Percentiles rank a stretch among this genome's conserved stretches.
Evolutionary conservation across 192 early-diverging fungal species (phyloP).

Genomic region (Gaertneriomyces semiglobifer): DNA sequence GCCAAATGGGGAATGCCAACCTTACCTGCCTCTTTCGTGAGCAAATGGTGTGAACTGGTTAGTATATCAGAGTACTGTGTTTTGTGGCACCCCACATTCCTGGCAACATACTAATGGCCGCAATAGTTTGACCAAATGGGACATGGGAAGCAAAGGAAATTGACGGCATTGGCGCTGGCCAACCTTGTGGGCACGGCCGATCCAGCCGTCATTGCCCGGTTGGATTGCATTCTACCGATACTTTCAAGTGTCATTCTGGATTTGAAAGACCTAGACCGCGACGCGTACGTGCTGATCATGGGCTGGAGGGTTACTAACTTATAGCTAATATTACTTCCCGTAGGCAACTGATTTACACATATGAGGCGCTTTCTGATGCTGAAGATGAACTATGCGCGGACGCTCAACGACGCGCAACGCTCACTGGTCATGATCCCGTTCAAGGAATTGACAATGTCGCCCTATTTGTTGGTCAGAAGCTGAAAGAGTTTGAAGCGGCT

Average conservation of each 20-base stretch:
- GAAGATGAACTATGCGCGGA: conserved; percentile 50
- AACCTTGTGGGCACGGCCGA: conserved; percentile 50
- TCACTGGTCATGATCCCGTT: conserved; percentile 25
- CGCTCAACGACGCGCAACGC: conserved; percentile 22
- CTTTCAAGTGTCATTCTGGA: conserved; percentile 65
- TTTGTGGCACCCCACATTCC: neutral
- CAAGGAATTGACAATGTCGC: neutral
- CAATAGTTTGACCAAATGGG: conserved; percentile 71
- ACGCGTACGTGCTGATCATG: conserved; percentile 44
- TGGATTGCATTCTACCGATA: conserved; percentile 53
- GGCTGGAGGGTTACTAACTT: conserved; percentile 6
- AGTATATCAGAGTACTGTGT: neutral
- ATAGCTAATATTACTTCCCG: neutral
- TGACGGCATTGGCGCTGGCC: conserved; percentile 51
- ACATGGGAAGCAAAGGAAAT: conserved; percentile 64
- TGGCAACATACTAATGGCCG: neutral
- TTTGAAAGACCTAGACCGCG: conserved; percentile 54
- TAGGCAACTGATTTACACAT: conserved; percentile 47
- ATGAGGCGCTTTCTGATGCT: conserved; percentile 48
- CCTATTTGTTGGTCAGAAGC: neutral
- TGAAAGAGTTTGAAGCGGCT: neutral
- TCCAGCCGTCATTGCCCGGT: conserved; percentile 41
- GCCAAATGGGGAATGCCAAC: conserved; percentile 36
- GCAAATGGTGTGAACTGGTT: conserved; percentile 73
- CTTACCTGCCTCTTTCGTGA: conserved; percentile 36